Evolutionary conservation across 2,329 filamentous ascomycete species (phyloP).

Genomic region (Aureobasidium sp.): DNA sequence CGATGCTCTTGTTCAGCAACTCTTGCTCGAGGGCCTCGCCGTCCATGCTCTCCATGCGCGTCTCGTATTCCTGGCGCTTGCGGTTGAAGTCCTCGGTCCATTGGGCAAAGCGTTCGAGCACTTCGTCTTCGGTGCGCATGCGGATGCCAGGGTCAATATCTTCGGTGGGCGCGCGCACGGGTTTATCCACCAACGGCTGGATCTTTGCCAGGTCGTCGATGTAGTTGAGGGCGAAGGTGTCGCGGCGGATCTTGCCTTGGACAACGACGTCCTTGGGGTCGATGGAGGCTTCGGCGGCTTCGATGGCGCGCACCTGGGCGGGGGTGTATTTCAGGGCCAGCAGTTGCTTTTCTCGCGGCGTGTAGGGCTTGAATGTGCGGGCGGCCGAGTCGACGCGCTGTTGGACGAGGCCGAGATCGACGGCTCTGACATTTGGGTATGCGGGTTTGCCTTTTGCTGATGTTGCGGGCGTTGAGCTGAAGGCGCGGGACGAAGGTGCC

Average conservation of each 20-base stretch:
- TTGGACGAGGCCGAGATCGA: slow-evolving; percentile 27
- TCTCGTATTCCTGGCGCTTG: slow-evolving; percentile 23
- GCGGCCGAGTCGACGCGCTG: slow-evolving; percentile 15
- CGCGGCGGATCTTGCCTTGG: slow-evolving; percentile 64
- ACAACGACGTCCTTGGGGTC: slow-evolving; percentile 65
- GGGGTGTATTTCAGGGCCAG: slow-evolving; percentile 66
- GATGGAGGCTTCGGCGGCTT: slow-evolving; percentile 72
- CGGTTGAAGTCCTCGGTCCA: slow-evolving; percentile 21
- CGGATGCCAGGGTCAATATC: slow-evolving; percentile 50
- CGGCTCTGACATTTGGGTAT: slow-evolving; percentile 40
- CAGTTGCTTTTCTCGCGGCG: slow-evolving; percentile 54
- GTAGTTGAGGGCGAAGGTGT: slow-evolving; percentile 67
- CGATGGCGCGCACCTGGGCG: slow-evolving; percentile 73
- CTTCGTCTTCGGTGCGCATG: slow-evolving; percentile 57
- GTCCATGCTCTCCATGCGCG: slow-evolving; percentile 31
- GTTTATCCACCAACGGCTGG: slow-evolving; percentile 71
- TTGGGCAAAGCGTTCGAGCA: slow-evolving; percentile 50
- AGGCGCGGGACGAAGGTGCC: slow-evolving; percentile 29
- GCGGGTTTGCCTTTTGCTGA: slow-evolving; percentile 34
- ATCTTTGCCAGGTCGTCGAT: slow-evolving; percentile 75
- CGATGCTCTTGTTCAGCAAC: slow-evolving; percentile 17
- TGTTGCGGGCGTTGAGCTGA: slow-evolving; percentile 32
- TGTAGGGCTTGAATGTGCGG: slow-evolving; percentile 57
- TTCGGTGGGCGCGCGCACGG: slow-evolving; percentile 35
- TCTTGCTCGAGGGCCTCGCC: slow-evolving; percentile 25